Evolutionary conservation across 2,329 filamentous ascomycete genomes (phyloP), one percentile per base, ranked within the genome.

Genomic region (Ceratocystis eucalypticola): DNA sequence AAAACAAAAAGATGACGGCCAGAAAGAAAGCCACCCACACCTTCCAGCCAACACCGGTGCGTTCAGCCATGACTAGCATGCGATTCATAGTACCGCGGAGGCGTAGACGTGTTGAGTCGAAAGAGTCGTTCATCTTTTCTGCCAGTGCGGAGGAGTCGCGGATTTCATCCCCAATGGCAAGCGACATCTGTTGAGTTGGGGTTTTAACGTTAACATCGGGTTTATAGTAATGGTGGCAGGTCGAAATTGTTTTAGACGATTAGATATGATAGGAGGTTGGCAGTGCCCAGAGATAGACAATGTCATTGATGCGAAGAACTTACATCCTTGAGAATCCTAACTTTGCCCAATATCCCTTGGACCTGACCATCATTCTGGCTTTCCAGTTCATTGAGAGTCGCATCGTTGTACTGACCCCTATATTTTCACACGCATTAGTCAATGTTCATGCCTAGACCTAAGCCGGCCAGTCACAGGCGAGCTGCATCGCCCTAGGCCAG

Each of bases 141-240:
- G 91, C 89, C 3, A 97, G 82, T 1, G 89, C 87, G 1, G 90
- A 89, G 15, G 89, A 94, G 69, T 96, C 89, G 71, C 93, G 85
- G 72, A 97, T 97, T 77, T 97, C 94, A 73, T 95, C 90, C 70
- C 94, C 94, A 70, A 99, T 99, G 4, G 92, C 90, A 46, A 90
- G 78, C 0, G 92, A 96, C 79, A 99, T 88, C 89, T 94, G 37
- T 41, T 15, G 37, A 12, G 12, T 15, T 10, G 4, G 37, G 37
- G 10, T 12, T 15, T 41, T 41, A 15, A 41, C 5, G 37, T 41
- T 41, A 41, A 41, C 37, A 5, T 5, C 37, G 37, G 37, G 10
- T 41, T 41, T 41, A 15, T 41, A 41, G 37, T 15, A 15, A 41
- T 15, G 10, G 37, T 4, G 37, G 37, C 37, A 41, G 37, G 12